A percentile compares a stretch with the other conserved stretches of the same genome.
These are phyloP conservation scores for Phaeoacremonium minimum DNA, from an alignment of 2,329 filamentous ascomycete genomes.

Conservation along the genomic window DNA sequence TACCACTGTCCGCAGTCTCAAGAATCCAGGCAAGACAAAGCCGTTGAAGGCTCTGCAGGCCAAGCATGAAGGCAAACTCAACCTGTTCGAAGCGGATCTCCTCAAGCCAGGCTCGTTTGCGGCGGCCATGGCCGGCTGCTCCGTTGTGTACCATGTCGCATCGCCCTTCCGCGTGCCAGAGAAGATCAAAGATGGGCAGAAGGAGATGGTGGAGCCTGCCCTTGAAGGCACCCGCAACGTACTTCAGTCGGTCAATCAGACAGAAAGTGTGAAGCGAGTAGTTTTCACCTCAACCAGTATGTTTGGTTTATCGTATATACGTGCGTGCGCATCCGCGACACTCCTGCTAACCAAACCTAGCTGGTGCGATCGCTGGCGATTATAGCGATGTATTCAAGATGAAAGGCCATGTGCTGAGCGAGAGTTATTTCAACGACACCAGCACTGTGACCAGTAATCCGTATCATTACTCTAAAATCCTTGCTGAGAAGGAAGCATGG, in stretches of 20 bases:
- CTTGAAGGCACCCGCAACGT: slow-evolving; percentile 18
- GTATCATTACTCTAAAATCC: slow-evolving; percentile 20
- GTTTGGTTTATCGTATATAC: no score
- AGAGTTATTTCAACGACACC: slow-evolving; percentile 17
- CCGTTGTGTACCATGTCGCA: slow-evolving; percentile 26
- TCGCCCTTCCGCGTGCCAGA: slow-evolving; percentile 23
- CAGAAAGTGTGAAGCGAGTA: slow-evolving; percentile 16
- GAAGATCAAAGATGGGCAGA: slow-evolving; percentile 17
- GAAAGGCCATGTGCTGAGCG: slow-evolving; percentile 13
- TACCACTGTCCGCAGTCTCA: slow-evolving; percentile 9
- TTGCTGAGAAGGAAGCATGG: slow-evolving; percentile 21
- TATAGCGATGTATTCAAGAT: slow-evolving; percentile 15
- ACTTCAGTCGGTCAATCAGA: slow-evolving; percentile 16
- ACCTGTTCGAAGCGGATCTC: slow-evolving; percentile 23
- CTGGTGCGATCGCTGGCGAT: slow-evolving; percentile 19
- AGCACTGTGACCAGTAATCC: slow-evolving; percentile 17
- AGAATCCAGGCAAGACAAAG: slow-evolving; percentile 6
- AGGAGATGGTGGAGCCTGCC: slow-evolving; percentile 20
- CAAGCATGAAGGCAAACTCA: slow-evolving; percentile 11
- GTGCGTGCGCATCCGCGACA: no score
- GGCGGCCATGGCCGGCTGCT: slow-evolving; percentile 19
- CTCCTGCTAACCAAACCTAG: no score
- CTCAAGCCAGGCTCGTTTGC: slow-evolving; percentile 21
- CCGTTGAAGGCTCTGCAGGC: slow-evolving; percentile 7
- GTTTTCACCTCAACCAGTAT: slow-evolving; percentile 16